Evolutionary conservation across 768 basidiomycete species (phyloP).

Genomic region (Tricholoma bakamatsutake): DNA sequence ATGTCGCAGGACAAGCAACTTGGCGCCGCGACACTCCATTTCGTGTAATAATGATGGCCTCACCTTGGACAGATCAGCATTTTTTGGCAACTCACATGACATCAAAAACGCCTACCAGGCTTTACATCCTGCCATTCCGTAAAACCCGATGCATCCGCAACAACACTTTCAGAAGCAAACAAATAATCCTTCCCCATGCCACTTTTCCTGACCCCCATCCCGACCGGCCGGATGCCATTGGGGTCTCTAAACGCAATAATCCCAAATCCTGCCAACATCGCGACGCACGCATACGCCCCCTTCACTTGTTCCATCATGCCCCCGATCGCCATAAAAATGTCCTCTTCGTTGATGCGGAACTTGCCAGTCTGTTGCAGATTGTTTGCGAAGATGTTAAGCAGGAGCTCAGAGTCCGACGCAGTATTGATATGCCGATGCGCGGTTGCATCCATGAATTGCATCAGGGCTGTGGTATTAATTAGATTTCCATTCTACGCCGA

Average conservation of each 20-base stretch:
- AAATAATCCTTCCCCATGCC: slow-evolving; percentile 74
- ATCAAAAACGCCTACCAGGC: slow-evolving; percentile 50
- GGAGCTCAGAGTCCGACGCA: slow-evolving; percentile 93
- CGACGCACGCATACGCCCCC: slow-evolving; percentile 95
- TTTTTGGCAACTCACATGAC: neutral
- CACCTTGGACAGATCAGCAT: slow-evolving; percentile 45
- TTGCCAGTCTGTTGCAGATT: slow-evolving; percentile 98
- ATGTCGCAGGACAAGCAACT: slow-evolving; percentile 61
- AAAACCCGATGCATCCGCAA: slow-evolving; percentile 91
- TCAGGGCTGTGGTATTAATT: slow-evolving; percentile 83
- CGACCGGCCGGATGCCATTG: slow-evolving; percentile 93
- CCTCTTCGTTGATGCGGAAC: slow-evolving; percentile 98
- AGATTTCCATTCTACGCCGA: slow-evolving; percentile 87
- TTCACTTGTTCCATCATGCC: slow-evolving; percentile 84
- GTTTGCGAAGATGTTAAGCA: slow-evolving; percentile 96
- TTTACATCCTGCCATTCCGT: slow-evolving; percentile 89
- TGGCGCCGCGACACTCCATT: slow-evolving; percentile 67
- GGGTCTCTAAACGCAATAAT: slow-evolving; percentile 98
- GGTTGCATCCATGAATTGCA: slow-evolving; percentile 91
- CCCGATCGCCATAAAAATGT: slow-evolving; percentile 92
- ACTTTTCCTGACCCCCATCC: slow-evolving; percentile 67
- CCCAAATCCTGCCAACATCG: slow-evolving; percentile 99
- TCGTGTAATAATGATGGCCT: slow-evolving; percentile 94
- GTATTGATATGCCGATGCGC: slow-evolving; percentile 99
- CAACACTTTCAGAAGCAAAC: slow-evolving; percentile 92